Percentiles rank a stretch among this genome's conserved stretches.
Conservation (phyloP, 768 basidiomycete species). For the Russula earlei region DNA sequence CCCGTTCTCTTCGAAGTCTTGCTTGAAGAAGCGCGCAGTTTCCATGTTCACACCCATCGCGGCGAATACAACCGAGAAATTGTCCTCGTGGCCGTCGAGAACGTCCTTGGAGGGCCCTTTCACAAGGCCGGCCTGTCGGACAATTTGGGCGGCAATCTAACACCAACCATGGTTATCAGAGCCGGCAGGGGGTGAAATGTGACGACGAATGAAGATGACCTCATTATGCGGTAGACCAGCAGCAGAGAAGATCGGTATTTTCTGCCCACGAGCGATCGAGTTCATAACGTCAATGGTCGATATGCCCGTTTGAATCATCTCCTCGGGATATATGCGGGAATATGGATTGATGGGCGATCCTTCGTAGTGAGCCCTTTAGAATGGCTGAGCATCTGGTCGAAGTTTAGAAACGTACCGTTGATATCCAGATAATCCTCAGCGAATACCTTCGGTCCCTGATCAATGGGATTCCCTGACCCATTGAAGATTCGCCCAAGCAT, state of each 20-base stretch:
- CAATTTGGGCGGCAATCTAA: constrained; percentile 99
- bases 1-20: constrained; percentile 98
- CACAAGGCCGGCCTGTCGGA: constrained; percentile 96
- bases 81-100: constrained; percentile 98
- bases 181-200: constrained; percentile 7
- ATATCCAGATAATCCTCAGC: constrained; percentile 99
- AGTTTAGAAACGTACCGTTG: constrained; percentile 57
- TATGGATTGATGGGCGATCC: constrained; percentile 97
- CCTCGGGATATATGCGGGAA: constrained; percentile 98
- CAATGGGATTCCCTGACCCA: constrained; percentile 95
- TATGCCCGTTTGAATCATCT: constrained; percentile 99
- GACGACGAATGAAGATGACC: constrained; percentile 43
- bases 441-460: constrained; percentile 97
- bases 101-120: constrained; percentile 95
- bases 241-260: constrained; percentile 99
- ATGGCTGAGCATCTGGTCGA: neutral
- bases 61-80: constrained; percentile 99
- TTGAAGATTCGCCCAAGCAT: constrained; percentile 99
- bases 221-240: constrained; percentile 99
- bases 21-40: constrained; percentile 98
- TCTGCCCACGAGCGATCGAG: constrained; percentile 98
- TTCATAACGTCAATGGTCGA: constrained; percentile 98
- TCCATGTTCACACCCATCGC: constrained; percentile 99
- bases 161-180: neutral
- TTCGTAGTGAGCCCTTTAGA: constrained; percentile 25